Base-by-base conservation (phyloP, 2,329 filamentous ascomycete genomes). In the Fusarium drepaniforme region DNA sequence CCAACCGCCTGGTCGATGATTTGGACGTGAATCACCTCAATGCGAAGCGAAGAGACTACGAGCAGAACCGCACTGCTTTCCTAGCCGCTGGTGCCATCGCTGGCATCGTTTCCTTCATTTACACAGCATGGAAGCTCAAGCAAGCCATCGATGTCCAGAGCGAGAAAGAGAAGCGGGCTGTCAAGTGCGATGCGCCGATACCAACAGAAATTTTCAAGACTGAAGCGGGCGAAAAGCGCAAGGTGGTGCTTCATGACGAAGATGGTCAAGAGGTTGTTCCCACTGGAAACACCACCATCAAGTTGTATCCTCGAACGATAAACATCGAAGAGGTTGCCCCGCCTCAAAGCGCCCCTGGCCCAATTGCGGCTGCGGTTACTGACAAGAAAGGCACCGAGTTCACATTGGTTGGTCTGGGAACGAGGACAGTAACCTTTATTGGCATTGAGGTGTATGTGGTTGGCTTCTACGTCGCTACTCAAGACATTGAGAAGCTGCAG, bases 371-470 rank as follows among this genome's bases (percentile, higher is more conserved):
- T n/a, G 84, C 83, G 53, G 75, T 84, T 66, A 77, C 76, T 18
- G 75, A 86, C 63, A 83, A 85, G 59, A 80, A 85, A 70, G 88
- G 83, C 72, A 90, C 83, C 78, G 93, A 98, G 78, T 98, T 98
- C 82, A 96, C 95, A 25, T 88, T 98, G 0, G 89, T 98, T 8
- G 97, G 97, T 0, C 85, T 98, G 7, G 97, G 97, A 21, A 92
- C 97, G 73, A 91, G 97, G 66, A 95, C 93, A 1, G 97, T 99
- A 37, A 97, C 94, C 28, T 98, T 98, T 83, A 85, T 98, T 53
- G 87, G 90, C 59, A 95, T 99, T 53, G 93, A 98, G 82, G 97
- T 99, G 64, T 99, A 99, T 85, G 93, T 98, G 21, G 93, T 98
- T 0, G 97, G 96, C 18, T 91, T 97, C 78, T 99, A 99, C 85